phyloP scores from a whole-genome alignment of 2,329 filamentous ascomycete species.

The Sclerotinia borealis region DNA sequence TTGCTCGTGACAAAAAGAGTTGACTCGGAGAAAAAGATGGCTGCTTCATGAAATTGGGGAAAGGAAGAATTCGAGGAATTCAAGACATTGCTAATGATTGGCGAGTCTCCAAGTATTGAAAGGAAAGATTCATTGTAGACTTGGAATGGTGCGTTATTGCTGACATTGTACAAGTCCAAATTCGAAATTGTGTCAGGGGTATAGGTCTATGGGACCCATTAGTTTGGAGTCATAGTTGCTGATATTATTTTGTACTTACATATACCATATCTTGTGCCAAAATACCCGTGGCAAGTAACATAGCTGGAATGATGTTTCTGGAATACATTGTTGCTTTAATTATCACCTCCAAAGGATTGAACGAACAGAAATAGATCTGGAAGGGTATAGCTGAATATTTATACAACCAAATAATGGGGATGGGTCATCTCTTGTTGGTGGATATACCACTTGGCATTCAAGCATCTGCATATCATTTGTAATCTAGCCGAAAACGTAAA shows the following conservation, averaged over 20 bases:
- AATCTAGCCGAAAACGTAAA: neutral
- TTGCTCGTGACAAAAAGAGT: conserved; percentile 45
- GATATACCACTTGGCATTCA: neutral
- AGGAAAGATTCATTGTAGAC: conserved; percentile 47
- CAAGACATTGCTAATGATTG: conserved; percentile 19
- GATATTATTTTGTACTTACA: neutral
- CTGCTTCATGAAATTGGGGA: conserved; percentile 48
- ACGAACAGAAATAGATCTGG: neutral
- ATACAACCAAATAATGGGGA: neutral
- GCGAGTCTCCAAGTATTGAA: conserved; percentile 40
- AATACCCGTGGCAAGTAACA: neutral
- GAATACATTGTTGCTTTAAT: neutral
- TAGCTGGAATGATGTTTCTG: neutral
- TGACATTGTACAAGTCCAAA: conserved; percentile 9
- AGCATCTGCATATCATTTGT: neutral
- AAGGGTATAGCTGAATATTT: neutral
- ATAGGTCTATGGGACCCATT: conserved; percentile 4
- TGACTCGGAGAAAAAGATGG: conserved; percentile 39
- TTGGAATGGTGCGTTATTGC: conserved; percentile 31
- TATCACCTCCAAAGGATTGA: neutral
- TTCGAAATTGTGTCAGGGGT: neutral
- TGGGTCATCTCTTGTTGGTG: neutral
- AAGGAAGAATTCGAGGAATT: conserved; percentile 46
- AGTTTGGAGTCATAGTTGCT: neutral
- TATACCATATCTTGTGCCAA: conserved; percentile 6